Conservation (phyloP, 345 rosid species). For the Erysimum cheiranthoides region DNA sequence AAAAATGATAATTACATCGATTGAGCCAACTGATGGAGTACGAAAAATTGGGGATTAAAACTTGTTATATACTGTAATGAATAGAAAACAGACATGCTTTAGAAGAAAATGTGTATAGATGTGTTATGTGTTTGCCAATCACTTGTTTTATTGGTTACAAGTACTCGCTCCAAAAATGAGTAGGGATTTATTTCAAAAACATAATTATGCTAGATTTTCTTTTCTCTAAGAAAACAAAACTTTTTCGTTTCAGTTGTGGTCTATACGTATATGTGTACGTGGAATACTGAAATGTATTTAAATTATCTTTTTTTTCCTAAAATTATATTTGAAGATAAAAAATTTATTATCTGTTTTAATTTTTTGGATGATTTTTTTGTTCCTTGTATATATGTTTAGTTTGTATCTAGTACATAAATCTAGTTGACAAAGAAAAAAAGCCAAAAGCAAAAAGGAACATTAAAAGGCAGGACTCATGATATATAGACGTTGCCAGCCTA, state of each 20-base stretch:
- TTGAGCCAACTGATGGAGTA: not conserved
- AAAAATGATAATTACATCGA: slow-evolving; percentile 15
- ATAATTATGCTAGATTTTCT: not conserved
- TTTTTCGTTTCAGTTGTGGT: not conserved
- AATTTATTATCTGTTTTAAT: too few relatives aligned
- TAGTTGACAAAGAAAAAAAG: slow-evolving; percentile 7
- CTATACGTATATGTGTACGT: too few relatives aligned
- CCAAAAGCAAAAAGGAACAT: slow-evolving; percentile 9
- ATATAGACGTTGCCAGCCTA: not conserved
- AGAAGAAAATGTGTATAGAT: not conserved
- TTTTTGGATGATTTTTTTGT: too few relatives aligned
- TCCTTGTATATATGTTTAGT: not conserved
- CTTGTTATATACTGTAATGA: not conserved
- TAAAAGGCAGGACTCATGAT: not conserved
- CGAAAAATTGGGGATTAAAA: not conserved
- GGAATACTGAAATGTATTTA: too few relatives aligned
- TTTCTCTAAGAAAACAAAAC: not conserved
- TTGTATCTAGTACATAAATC: not conserved
- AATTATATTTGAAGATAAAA: too few relatives aligned
- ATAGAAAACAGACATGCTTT: not conserved
- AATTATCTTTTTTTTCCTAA: too few relatives aligned
- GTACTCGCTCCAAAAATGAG: not conserved
- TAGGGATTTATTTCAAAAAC: not conserved
- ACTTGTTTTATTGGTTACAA: not conserved
- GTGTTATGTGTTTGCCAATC: not conserved